Conservation (phyloP, 2,329 filamentous ascomycete genomes). For the Capronia americana region DNA sequence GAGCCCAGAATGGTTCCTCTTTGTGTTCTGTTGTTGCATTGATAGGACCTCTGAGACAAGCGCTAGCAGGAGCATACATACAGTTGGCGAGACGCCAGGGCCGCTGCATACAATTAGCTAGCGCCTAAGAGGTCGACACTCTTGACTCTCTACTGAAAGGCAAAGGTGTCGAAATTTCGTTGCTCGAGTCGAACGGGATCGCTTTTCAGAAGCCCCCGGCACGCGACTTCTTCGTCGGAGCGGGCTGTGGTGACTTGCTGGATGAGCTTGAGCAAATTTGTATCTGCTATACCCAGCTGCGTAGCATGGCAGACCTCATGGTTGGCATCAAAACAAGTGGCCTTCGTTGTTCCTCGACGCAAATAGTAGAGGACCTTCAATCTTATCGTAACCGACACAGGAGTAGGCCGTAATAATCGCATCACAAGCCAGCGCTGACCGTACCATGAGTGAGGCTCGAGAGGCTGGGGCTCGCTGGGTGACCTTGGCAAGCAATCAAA, state of each 20-base stretch:
- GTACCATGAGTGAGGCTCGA: not conserved
- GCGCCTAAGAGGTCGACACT: not conserved
- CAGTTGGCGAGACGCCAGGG: not conserved
- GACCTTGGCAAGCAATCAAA: slow-evolving; percentile 8
- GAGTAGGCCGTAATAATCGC: not conserved
- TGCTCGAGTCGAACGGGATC: not conserved
- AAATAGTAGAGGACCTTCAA: not conserved
- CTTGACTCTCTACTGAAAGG: not conserved
- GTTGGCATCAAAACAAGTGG: not conserved
- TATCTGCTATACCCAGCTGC: not conserved
- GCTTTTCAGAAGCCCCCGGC: not conserved
- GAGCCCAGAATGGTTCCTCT: no score
- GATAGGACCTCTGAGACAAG: not conserved
- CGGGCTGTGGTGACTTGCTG: not conserved
- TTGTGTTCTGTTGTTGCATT: no score
- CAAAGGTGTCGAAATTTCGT: not conserved
- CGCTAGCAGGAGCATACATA: not conserved
- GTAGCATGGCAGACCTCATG: not conserved
- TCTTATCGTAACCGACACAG: not conserved
- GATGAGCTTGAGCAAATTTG: not conserved
- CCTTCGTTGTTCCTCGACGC: not conserved
- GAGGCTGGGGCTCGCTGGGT: not conserved
- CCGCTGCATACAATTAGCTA: not conserved
- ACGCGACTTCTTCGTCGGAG: not conserved
- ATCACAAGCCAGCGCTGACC: not conserved